phyloP scores from a whole-genome alignment of 495 filamentous ascomycete species.

The Xylaria scruposa region DNA sequence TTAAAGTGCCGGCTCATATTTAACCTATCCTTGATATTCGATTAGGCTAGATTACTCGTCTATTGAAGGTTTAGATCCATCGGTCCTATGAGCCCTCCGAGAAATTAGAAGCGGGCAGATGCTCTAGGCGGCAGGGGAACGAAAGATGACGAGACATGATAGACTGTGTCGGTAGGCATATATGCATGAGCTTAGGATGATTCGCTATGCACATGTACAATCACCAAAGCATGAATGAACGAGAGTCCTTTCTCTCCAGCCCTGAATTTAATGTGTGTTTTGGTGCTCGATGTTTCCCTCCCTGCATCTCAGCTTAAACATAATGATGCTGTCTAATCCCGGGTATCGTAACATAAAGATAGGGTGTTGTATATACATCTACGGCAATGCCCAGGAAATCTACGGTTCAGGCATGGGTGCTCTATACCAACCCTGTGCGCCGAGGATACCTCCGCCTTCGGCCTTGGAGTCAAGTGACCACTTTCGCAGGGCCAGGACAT shows the following conservation, averaged over 20 bases:
- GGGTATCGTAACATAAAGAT: conserved; percentile 21
- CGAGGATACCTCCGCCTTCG: conserved; percentile 60
- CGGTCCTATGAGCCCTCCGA: neutral
- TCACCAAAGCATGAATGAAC: conserved; percentile 9
- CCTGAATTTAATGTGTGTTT: neutral
- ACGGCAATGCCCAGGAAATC: neutral
- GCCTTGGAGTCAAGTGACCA: conserved; percentile 77
- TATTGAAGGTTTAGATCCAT: neutral
- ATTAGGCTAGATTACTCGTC: neutral
- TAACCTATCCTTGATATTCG: neutral
- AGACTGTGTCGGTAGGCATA: conserved; percentile 33
- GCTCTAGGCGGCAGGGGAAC: neutral
- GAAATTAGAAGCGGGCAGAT: neutral
- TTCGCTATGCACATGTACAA: conserved; percentile 39
- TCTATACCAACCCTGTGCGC: conserved; percentile 49
- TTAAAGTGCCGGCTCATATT: conserved; percentile 33
- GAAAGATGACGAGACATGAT: conserved; percentile 31
- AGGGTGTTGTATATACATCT: neutral
- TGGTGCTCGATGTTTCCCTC: neutral
- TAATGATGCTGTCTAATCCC: neutral
- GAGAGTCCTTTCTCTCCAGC: neutral
- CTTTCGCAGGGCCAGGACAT: conserved; percentile 65
- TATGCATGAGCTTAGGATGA: neutral
- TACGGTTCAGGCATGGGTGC: neutral
- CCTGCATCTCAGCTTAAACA: neutral